Percentiles rank a stretch among this genome's conserved stretches.
Evolutionary conservation across 495 filamentous ascomycete species (phyloP).

Genomic region (Penicillium cinerascens): DNA sequence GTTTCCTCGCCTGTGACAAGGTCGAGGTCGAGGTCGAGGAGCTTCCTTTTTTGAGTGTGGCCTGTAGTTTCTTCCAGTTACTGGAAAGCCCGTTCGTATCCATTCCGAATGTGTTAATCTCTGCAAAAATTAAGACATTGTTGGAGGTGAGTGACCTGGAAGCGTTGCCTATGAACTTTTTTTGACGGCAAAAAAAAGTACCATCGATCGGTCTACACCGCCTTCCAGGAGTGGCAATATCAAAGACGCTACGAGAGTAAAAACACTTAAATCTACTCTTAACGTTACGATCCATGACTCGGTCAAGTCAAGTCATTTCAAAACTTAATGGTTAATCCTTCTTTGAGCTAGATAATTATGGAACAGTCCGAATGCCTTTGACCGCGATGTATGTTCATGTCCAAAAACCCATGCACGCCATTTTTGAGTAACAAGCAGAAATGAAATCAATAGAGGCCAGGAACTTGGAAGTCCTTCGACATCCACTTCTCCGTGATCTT

Average conservation of each 20-base stretch:
- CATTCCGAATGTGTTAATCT: conserved; percentile 31
- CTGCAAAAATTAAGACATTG: conserved; percentile 5
- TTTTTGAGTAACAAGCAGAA: conserved; percentile 22
- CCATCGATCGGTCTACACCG: conserved; percentile 3
- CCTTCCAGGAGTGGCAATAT: conserved; percentile 1
- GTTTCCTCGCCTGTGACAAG: conserved; percentile 20
- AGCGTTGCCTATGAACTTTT: conserved; percentile 6
- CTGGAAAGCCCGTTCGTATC: conserved; percentile 46
- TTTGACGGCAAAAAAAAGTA: conserved; percentile 19
- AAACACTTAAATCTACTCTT: background rate
- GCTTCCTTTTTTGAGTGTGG: conserved; percentile 53
- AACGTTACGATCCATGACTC: background rate
- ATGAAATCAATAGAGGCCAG: conserved; percentile 31
- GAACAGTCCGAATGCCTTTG: conserved; percentile 8
- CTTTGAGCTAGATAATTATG: background rate
- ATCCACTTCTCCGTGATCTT: conserved; percentile 92
- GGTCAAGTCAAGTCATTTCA: background rate
- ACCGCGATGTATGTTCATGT: conserved; percentile 31
- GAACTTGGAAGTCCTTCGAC: conserved; percentile 85
- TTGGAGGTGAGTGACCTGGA: background rate
- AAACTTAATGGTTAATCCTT: background rate
- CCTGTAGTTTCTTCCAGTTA: conserved; percentile 77
- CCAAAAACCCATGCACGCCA: conserved; percentile 28
- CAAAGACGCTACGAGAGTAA: background rate
- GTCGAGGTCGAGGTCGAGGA: conserved; percentile 15